phyloP scores from a whole-genome alignment of 1,284 basidiomycete genomes.

The Austroboletus niveus region DNA sequence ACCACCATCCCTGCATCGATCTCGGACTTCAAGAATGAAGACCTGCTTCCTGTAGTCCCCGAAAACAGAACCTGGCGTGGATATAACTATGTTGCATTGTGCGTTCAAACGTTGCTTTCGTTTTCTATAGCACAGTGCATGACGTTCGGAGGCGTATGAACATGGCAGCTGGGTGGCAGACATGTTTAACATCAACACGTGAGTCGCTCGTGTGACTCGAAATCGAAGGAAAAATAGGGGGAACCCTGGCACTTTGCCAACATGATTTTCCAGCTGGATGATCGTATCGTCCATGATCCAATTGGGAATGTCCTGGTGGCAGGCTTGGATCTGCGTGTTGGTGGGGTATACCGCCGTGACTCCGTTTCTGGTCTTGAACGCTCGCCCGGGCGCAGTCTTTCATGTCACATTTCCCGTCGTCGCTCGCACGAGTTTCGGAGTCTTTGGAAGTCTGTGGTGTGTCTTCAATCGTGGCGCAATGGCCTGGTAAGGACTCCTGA shows the following conservation, averaged over 20 bases:
- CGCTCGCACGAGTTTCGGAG: conserved; percentile 72
- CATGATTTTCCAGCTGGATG: conserved; percentile 54
- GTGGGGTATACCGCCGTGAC: conserved; percentile 73
- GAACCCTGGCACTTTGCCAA: not conserved
- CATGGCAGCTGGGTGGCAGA: conserved; percentile 71
- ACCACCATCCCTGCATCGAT: conserved; percentile 13
- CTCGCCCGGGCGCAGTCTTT: conserved; percentile 77
- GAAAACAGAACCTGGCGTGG: conserved; percentile 59
- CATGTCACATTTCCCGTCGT: conserved; percentile 84
- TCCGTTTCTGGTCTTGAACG: conserved; percentile 76
- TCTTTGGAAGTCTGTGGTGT: conserved; percentile 84
- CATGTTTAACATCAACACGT: conserved; percentile 80
- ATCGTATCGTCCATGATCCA: conserved; percentile 76
- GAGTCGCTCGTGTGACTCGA: conserved; percentile 33
- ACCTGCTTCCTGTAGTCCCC: conserved; percentile 57
- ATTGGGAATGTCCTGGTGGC: conserved; percentile 79
- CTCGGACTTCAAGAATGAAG: conserved; percentile 51
- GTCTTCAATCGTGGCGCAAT: conserved; percentile 79
- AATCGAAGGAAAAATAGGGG: not conserved
- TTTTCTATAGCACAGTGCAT: not conserved
- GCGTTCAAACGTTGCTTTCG: conserved; percentile 22
- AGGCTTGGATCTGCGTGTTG: conserved; percentile 78
- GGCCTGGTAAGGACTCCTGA: conserved; percentile 55
- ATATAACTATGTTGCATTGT: conserved; percentile 68
- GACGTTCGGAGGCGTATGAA: not conserved